Conservation (phyloP, 208 protist species). For the Wallacemonas collosoma region DNA sequence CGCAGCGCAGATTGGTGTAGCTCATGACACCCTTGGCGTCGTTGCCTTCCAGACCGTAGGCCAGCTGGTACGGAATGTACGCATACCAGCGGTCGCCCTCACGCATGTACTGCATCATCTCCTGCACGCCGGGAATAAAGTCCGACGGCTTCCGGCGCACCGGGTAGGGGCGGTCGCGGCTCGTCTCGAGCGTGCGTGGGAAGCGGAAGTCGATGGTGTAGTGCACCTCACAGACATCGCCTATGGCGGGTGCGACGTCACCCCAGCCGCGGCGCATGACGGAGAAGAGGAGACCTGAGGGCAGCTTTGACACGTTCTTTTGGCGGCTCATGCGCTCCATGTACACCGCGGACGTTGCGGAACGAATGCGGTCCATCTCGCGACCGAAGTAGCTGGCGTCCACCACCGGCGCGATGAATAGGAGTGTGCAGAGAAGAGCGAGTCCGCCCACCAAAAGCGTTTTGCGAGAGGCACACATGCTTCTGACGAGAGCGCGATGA, state of each 20-base stretch:
- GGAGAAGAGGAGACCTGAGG: constrained; percentile 73
- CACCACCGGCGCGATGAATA: constrained; percentile 17
- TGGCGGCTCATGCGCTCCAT: constrained; percentile 36
- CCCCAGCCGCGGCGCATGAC: constrained; percentile 50
- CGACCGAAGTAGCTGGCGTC: constrained; percentile 39
- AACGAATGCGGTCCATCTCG: constrained; percentile 53
- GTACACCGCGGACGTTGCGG: constrained; percentile 44
- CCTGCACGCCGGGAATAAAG: constrained; percentile 61
- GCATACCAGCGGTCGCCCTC: constrained; percentile 82
- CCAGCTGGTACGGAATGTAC: constrained; percentile 69
- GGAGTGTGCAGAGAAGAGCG: constrained; percentile 19
- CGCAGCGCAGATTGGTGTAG: constrained; percentile 55
- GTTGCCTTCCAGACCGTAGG: constrained; percentile 61
- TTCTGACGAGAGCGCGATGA: background rate
- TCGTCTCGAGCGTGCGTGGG: constrained; percentile 58
- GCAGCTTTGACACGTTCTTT: constrained; percentile 59
- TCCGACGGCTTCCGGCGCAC: constrained; percentile 49
- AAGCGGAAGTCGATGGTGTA: constrained; percentile 66
- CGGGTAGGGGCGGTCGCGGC: constrained; percentile 49
- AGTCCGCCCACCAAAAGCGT: background rate
- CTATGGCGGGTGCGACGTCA: constrained; percentile 38
- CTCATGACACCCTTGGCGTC: constrained; percentile 39
- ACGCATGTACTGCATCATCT: constrained; percentile 88
- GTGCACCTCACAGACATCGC: constrained; percentile 71
- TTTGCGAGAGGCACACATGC: background rate